Evolutionary conservation across 306 rosid genomes (phyloP).

Genomic region (Malus domestica): DNA sequence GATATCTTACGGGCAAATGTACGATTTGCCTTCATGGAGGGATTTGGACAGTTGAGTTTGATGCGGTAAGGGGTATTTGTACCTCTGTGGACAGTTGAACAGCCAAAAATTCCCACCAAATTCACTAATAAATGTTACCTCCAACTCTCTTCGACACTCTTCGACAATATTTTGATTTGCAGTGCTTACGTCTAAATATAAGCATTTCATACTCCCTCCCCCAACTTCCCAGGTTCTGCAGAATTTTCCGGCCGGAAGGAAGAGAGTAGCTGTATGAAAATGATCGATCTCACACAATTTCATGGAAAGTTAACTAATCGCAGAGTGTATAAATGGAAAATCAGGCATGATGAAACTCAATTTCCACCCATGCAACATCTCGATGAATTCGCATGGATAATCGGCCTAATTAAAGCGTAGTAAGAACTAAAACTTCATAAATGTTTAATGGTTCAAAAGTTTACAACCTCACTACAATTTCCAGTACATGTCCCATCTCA

Average conservation of each 20-base stretch:
- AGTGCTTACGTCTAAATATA: not conserved
- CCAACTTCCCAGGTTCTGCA: not conserved
- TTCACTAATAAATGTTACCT: not conserved
- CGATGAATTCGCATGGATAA: too few relatives aligned
- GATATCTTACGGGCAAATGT: slow-evolving; percentile 7
- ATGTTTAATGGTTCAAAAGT: not conserved
- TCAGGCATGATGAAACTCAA: not conserved
- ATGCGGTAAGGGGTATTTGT: not conserved
- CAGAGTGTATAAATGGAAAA: not conserved
- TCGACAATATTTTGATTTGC: not conserved
- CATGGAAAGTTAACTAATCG: not conserved
- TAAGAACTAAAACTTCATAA: not conserved
- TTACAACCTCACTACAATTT: not conserved
- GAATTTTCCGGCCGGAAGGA: too few relatives aligned
- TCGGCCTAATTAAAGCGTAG: not conserved
- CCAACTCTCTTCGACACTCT: too few relatives aligned
- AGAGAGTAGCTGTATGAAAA: too few relatives aligned
- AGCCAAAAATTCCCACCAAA: not conserved
- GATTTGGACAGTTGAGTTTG: not conserved
- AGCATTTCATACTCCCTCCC: not conserved
- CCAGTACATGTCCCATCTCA: not conserved
- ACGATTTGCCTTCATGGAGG: not conserved
- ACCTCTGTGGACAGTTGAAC: not conserved
- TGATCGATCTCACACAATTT: not conserved
- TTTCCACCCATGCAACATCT: too few relatives aligned